These are phyloP conservation scores for Zasmidium angulare DNA, from an alignment of 2,329 filamentous ascomycete genomes.

Conservation along the genomic window DNA sequence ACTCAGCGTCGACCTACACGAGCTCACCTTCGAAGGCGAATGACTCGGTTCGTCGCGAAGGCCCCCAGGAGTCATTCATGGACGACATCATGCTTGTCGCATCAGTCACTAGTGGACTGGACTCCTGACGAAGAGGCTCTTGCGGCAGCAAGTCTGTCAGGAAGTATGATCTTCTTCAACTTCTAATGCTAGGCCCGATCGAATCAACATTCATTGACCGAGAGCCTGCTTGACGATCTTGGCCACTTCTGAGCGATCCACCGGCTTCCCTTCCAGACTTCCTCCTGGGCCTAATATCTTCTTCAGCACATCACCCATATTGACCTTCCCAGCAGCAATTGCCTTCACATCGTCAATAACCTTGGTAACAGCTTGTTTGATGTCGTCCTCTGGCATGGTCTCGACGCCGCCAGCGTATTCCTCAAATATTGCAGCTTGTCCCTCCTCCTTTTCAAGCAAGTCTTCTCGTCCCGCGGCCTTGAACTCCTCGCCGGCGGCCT, in stretches of 20 bases:
- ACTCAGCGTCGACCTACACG: too few species aligned
- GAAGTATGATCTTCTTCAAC: not conserved
- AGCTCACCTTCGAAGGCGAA: too few species aligned
- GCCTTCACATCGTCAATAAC: conserved; percentile 53
- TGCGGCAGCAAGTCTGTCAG: not conserved
- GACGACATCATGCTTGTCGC: too few species aligned
- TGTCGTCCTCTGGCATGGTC: conserved; percentile 58
- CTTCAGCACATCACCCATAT: conserved; percentile 65
- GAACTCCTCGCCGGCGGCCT: conserved; percentile 65
- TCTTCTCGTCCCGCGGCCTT: conserved; percentile 63
- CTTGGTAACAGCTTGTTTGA: conserved; percentile 54
- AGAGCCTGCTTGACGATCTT: conserved; percentile 56
- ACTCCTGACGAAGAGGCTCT: too few species aligned
- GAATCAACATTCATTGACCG: conserved; percentile 11
- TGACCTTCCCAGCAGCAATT: conserved; percentile 46
- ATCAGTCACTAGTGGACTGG: too few species aligned
- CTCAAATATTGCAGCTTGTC: conserved; percentile 63
- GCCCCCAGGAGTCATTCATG: too few species aligned
- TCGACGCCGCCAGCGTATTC: conserved; percentile 64
- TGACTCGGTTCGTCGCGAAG: too few species aligned
- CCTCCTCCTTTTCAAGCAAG: conserved; percentile 68
- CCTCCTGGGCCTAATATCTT: conserved; percentile 52
- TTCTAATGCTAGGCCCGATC: not conserved
- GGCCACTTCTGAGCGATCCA: conserved; percentile 63
- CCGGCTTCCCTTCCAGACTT: conserved; percentile 61